These are phyloP conservation scores for Phytopythium montanum DNA, from an alignment of 352 stramenopile genomes.

Conservation along the genomic window DNA sequence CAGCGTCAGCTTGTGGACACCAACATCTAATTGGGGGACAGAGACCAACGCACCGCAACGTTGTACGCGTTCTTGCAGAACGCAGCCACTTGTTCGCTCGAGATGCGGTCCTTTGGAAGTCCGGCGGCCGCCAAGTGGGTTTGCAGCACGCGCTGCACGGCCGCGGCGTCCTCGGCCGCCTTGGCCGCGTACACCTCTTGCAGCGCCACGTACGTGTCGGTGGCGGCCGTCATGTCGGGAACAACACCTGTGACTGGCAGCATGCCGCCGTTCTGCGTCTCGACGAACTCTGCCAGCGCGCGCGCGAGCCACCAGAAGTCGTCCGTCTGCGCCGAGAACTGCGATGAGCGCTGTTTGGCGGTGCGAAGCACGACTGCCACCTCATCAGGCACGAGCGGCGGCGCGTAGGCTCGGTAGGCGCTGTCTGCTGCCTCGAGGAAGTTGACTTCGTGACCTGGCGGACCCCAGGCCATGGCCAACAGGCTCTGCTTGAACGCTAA, in stretches of 20 bases:
- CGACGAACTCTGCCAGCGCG: conserved; percentile 76
- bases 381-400: conserved; percentile 78
- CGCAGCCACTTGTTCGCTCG: conserved; percentile 62
- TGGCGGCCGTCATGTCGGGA: conserved; percentile 97
- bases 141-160: conserved; percentile 35
- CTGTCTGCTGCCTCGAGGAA: conserved; percentile 93
- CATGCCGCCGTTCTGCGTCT: conserved; percentile 46
- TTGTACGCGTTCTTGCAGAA: conserved; percentile 95
- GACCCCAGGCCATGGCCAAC: conserved; percentile 50
- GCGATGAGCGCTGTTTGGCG: conserved; percentile 23
- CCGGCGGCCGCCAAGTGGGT: conserved; percentile 22
- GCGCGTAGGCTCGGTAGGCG: conserved; percentile 91
- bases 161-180: conserved; percentile 66
- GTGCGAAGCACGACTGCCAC: conserved; percentile 54
- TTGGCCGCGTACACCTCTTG: conserved; percentile 93
- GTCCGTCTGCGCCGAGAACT: conserved; percentile 34
- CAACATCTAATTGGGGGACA: background rate
- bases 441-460: conserved; percentile 90
- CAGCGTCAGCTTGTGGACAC: background rate
- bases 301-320: conserved; percentile 84
- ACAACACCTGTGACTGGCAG: conserved; percentile 91
- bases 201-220: conserved; percentile 91
- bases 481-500: conserved; percentile 82
- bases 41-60: conserved; percentile 65
- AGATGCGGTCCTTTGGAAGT: conserved; percentile 31